phyloP scores from a whole-genome alignment of 164 flowering plant genomes.

The Magnolia kwangsiensis region DNA sequence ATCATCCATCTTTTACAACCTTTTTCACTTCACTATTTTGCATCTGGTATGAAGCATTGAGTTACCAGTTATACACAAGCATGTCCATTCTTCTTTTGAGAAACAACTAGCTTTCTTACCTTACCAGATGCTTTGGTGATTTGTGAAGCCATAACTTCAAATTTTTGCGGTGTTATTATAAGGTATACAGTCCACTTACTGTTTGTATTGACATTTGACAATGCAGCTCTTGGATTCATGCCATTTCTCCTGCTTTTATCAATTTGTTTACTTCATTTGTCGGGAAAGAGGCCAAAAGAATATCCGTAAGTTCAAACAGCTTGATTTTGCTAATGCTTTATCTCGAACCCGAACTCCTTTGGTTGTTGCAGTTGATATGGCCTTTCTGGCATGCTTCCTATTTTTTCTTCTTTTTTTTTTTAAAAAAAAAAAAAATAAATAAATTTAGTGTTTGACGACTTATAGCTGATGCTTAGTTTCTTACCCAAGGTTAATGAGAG shows the following conservation, averaged over 20 bases:
- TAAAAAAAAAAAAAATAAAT: no score
- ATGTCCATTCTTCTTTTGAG: neutral
- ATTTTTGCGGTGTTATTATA: neutral
- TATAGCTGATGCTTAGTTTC: neutral
- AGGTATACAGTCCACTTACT: neutral
- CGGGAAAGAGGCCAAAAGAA: conserved; percentile 91
- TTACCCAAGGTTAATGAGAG: neutral
- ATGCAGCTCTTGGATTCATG: conserved; percentile 55
- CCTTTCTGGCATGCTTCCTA: neutral
- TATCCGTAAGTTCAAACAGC: conserved; percentile 55
- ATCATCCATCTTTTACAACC: no score
- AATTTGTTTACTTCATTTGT: conserved; percentile 86
- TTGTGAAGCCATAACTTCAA: neutral
- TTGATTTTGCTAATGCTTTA: neutral
- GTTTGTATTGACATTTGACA: neutral
- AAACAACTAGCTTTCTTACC: neutral
- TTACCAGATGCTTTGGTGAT: neutral
- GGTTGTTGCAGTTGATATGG: neutral
- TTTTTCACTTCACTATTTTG: neutral
- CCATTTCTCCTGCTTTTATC: conserved; percentile 77
- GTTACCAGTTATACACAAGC: neutral
- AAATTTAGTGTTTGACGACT: neutral
- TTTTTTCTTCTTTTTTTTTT: neutral
- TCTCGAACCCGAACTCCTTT: neutral
- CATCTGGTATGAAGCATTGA: neutral